Conservation (phyloP, 2,329 filamentous ascomycete species). For the Graphilbum fragrans region DNA sequence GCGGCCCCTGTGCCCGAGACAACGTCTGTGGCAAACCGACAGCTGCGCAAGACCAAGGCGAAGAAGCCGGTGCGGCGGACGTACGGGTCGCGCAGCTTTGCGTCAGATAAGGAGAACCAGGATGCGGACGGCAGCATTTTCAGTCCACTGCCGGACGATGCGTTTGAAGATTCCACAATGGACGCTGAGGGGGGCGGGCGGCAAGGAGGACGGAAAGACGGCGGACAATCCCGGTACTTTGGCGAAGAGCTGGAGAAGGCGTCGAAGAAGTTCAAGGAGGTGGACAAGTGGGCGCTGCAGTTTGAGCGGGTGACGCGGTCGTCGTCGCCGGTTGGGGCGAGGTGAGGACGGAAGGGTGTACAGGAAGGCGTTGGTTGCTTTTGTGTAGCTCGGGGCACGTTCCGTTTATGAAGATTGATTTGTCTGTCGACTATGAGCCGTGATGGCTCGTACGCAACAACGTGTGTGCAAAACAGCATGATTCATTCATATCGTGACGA, state of each 20-base stretch:
- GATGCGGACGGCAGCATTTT: slow-evolving; percentile 22
- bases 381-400: no score
- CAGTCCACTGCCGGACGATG: slow-evolving; percentile 32
- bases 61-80: slow-evolving; percentile 26
- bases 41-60: slow-evolving; percentile 6
- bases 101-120: slow-evolving; percentile 46
- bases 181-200: slow-evolving; percentile 12
- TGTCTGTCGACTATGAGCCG: no score
- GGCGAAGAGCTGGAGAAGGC: slow-evolving; percentile 43
- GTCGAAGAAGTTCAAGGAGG: slow-evolving; percentile 53
- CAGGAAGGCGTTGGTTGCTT: no score
- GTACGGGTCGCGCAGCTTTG: slow-evolving; percentile 35
- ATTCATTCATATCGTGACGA: no score
- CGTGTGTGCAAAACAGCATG: no score
- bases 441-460: no score
- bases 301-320: slow-evolving; percentile 51
- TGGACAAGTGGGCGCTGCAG: slow-evolving; percentile 56
- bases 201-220: slow-evolving; percentile 19
- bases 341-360: slow-evolving; percentile 23
- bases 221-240: slow-evolving; percentile 12
- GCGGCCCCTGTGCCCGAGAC: not conserved
- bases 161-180: slow-evolving; percentile 26
- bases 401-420: no score
- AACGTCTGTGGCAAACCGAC: slow-evolving; percentile 4
- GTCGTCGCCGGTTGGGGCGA: slow-evolving; percentile 38